Evolutionary conservation across 192 early-diverging fungal species (phyloP).

Genomic region (Podochytrium sp.): DNA sequence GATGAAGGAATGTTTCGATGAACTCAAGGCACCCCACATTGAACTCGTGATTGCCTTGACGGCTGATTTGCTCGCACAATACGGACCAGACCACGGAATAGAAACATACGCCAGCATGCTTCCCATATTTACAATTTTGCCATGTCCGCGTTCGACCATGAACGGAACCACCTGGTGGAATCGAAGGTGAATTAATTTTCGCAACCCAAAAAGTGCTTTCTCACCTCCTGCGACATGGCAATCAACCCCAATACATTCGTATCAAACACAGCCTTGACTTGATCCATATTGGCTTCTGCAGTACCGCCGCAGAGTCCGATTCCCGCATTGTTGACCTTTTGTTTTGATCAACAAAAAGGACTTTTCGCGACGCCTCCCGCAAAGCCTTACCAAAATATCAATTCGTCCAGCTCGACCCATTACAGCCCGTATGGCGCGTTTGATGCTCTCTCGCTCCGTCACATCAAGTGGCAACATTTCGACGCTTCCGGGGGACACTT

Average conservation of each 20-base stretch:
- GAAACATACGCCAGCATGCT: conserved; percentile 35
- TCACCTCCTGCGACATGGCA: conserved; percentile 21
- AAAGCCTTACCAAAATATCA: conserved; percentile 21
- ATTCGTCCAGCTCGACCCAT: conserved; percentile 21
- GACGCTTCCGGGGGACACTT: background rate
- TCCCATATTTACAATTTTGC: conserved; percentile 32
- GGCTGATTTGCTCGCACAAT: conserved; percentile 31
- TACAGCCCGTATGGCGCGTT: conserved; percentile 13
- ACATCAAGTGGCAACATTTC: conserved; percentile 33
- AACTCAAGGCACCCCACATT: background rate
- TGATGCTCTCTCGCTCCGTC: conserved; percentile 7
- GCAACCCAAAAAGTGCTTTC: background rate
- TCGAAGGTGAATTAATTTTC: background rate
- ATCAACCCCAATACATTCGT: conserved; percentile 30
- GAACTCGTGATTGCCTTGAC: conserved; percentile 28
- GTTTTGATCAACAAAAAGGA: background rate
- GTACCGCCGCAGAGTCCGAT: conserved; percentile 30
- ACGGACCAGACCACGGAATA: conserved; percentile 27
- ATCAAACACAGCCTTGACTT: conserved; percentile 13
- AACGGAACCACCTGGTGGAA: conserved; percentile 14
- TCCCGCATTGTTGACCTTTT: conserved; percentile 40
- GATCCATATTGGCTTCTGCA: conserved; percentile 19
- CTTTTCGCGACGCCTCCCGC: background rate
- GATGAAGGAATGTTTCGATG: too few species aligned
- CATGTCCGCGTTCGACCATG: conserved; percentile 18